Base-by-base conservation (phyloP, 208 protist species). In the Leishmania tropica region DNA sequence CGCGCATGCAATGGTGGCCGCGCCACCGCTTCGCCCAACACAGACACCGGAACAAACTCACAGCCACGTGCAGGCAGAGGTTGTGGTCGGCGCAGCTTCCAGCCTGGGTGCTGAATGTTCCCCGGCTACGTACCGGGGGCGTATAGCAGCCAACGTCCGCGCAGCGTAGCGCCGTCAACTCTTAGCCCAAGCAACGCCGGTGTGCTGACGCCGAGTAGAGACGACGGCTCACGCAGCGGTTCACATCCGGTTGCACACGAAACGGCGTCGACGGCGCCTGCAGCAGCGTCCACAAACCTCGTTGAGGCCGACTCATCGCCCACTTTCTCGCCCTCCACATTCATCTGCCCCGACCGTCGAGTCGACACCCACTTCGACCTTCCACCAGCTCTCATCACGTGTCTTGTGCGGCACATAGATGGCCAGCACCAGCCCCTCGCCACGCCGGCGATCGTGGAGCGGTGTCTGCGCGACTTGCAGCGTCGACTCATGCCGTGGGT, bases 321-420 rank as follows among this genome's bases (percentile, higher is more conserved):
- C 35, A 56, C 54, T 21, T 65, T 37, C 45, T 31, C 70, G 21
- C 51, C 51, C 51, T 64, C 35, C 51, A 62, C 51, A 28, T 42
- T 58, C 75, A 76, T 31, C 73, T 40, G 11, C 37, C 35, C 31
- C 56, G 37, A 48, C 40, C 53, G 47, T 42, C 62, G 79, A 40
- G 76, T 84, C 0, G 80, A 81, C 74, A 73, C 54, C 13, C 62
- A 78, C 40, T 88, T 88, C 35, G 68, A 78, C 10, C 75, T 96
- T 1, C 85, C 86, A 5, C 88, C 91, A 10, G 84, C 85, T 24
- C 85, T 92, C 62, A 87, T 96, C 24, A 86, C 89, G 2, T 95
- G 91, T 58, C 85, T 94, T 28, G 90, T 96, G 76, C 89, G 86
- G 19, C 93, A 96, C 78, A 74, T 90, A 8, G 84, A 93, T 76